Conservation (phyloP, 1,139 yeast genomes). For the Yamadazyma conglobata region DNA sequence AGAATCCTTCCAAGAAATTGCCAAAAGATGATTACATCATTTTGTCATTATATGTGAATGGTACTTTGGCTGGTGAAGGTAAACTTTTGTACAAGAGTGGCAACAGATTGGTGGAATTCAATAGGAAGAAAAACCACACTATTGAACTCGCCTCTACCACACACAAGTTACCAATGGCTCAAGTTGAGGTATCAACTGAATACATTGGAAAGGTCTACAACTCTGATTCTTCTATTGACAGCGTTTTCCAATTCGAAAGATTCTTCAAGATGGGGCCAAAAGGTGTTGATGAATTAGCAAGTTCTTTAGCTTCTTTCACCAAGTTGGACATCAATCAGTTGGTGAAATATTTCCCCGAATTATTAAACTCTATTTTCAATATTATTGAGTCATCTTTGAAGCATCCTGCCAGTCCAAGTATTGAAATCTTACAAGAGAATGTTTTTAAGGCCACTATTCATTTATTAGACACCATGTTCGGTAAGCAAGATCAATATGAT, state of each 20-base stretch:
- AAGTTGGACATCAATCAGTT: constrained; percentile 46
- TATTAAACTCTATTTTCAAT: constrained; percentile 41
- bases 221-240: constrained; percentile 55
- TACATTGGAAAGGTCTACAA: constrained; percentile 72
- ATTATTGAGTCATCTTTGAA: constrained; percentile 32
- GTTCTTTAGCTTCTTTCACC: constrained; percentile 37
- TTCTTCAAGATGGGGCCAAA: constrained; percentile 39
- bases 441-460: constrained; percentile 57
- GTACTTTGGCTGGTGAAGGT: constrained; percentile 58
- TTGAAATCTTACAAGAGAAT: constrained; percentile 36
- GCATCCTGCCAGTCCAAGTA: constrained; percentile 22
- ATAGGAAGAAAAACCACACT: constrained; percentile 32
- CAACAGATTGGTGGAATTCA: constrained; percentile 39
- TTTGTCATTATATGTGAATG: constrained; percentile 63
- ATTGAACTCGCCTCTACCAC: constrained; percentile 34
- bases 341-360: constrained; percentile 54
- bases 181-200: constrained; percentile 56
- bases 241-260: constrained; percentile 54
- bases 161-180: constrained; percentile 42
- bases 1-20: constrained; percentile 27
- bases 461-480: constrained; percentile 59
- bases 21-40: constrained; percentile 53
- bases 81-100: constrained; percentile 40
- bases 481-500: constrained; percentile 62
- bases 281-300: constrained; percentile 44